Conservation (phyloP, 805 yeast genomes). For the Lipomyces sp. region DNA sequence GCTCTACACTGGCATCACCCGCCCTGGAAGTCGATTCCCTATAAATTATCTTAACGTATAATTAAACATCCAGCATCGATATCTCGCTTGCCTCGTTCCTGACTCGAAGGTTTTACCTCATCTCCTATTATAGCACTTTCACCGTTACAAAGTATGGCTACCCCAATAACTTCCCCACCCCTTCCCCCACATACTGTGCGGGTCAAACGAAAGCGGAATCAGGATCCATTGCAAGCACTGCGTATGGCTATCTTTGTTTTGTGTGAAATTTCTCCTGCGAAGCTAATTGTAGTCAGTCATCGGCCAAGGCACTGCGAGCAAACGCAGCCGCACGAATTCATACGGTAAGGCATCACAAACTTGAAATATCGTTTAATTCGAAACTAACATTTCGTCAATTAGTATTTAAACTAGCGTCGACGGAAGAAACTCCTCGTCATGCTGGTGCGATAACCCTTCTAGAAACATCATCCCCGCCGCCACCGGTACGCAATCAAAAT, state of each 20-base stretch:
- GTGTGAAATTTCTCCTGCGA: not conserved
- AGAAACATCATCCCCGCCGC: conserved; percentile 16
- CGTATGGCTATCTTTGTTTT: conserved; percentile 25
- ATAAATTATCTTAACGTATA: too few species aligned
- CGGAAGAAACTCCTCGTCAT: conserved; percentile 27
- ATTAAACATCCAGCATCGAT: too few species aligned
- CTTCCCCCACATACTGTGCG: conserved; percentile 68
- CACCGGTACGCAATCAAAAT: not conserved
- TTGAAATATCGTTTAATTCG: not conserved
- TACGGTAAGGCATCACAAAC: conserved; percentile 17
- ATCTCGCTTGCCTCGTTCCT: too few species aligned
- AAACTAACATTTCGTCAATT: not conserved
- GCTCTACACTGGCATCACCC: too few species aligned
- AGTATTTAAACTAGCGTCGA: conserved; percentile 32
- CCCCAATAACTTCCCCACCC: conserved; percentile 19
- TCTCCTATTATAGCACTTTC: not conserved
- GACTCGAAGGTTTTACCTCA: too few species aligned
- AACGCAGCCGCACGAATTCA: conserved; percentile 32
- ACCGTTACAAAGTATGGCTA: conserved; percentile 15
- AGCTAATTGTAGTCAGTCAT: conserved; percentile 23
- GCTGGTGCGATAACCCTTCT: conserved; percentile 33
- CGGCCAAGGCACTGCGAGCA: conserved; percentile 26
- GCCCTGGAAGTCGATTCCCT: too few species aligned
- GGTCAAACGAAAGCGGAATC: conserved; percentile 83
- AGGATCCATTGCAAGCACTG: conserved; percentile 87